Evolutionary conservation across 106 monocot species (phyloP).

Genomic region (Amphibolis antarctica): DNA sequence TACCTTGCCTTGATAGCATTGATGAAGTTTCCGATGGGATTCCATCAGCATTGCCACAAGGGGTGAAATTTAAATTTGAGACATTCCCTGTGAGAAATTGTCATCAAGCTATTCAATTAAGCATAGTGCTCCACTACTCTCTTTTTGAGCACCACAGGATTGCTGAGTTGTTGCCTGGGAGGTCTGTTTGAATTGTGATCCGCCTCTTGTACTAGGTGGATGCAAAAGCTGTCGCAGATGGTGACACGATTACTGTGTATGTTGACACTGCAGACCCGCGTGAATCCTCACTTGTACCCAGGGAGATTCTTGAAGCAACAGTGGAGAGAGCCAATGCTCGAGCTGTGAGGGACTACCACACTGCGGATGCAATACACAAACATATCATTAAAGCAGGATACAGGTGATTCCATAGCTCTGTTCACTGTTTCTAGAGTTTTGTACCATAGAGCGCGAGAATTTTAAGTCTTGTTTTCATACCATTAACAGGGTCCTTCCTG

Average conservation of each 20-base stretch:
- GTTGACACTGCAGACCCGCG: conserved; percentile 43
- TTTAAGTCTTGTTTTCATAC: background rate
- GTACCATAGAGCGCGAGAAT: background rate
- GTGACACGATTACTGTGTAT: conserved; percentile 80
- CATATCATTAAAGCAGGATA: conserved; percentile 63
- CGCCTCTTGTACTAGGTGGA: conserved; percentile 38
- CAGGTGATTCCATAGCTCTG: conserved; percentile 19
- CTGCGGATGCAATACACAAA: conserved; percentile 60
- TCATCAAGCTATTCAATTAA: background rate
- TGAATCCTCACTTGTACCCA: conserved; percentile 44
- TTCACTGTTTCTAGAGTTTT: background rate
- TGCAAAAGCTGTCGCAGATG: conserved; percentile 59
- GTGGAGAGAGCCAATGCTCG: conserved; percentile 43
- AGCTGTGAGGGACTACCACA: conserved; percentile 43
- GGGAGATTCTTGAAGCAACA: conserved; percentile 40
- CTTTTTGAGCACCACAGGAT: background rate
- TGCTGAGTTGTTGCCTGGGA: background rate
- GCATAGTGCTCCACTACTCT: background rate
- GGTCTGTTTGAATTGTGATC: background rate
- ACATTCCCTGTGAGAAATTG: conserved; percentile 63
- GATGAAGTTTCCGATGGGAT: conserved; percentile 1
- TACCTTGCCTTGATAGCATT: conserved; percentile 27
- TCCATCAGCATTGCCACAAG: conserved; percentile 32
- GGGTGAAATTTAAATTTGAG: conserved; percentile 51
- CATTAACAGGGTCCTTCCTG: conserved; percentile 34